Evolutionary conservation across 2,329 filamentous ascomycete genomes (phyloP), one percentile per base, ranked within the genome.

Genomic region (Ophiobolus disseminans): DNA sequence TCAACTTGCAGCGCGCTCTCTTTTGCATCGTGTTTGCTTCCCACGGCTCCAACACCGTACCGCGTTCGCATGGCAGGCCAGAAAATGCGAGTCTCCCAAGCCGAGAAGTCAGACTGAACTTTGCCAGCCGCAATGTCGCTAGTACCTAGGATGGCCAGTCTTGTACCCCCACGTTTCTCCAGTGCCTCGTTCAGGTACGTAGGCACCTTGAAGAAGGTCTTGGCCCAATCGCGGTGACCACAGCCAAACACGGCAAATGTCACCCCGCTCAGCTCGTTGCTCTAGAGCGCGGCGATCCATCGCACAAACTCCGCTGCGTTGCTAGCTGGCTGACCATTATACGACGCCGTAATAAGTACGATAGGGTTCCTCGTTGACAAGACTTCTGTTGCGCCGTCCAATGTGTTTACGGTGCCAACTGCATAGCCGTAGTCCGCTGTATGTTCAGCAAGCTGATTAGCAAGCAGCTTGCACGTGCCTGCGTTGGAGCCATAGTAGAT

Each of bases 311-410:
- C 50, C 3, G 52, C 56, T 1, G 70, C 70, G 36, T 73, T 73
- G 41, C 73, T 70, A 2, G 72, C 55, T 7, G 72, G 70, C 30
- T 67, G 51, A 5, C 72, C 72, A 45, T 75, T 70, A 40, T 73
- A 75, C 0, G 59, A 63, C 5, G 69, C 57, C 1, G 69, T 66
- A 22, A 75, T 63, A 32, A 74, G 64, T 2, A 69, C 56, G 5
- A 69, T 54, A 1, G 70, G 68, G 16, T 67, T 53, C n/a, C n/a
- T n/a, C n/a, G 48, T 61, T 2, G 62, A 48, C 10, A 70, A 30
- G 2, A 48, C 50, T 6, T 60, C 55, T 3, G 58, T 53, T 2
- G 47, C 53, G 13, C 48, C 30, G 37, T 73, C 68, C 21, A 73
- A 37, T 5, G 45, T 45, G 3, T 56, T 53, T 3, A 66, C 39